A percentile compares a stretch with the other conserved stretches of the same genome.
Evolutionary conservation across 768 basidiomycete genomes (phyloP).

Genomic region (Gautieria morchelliformis): DNA sequence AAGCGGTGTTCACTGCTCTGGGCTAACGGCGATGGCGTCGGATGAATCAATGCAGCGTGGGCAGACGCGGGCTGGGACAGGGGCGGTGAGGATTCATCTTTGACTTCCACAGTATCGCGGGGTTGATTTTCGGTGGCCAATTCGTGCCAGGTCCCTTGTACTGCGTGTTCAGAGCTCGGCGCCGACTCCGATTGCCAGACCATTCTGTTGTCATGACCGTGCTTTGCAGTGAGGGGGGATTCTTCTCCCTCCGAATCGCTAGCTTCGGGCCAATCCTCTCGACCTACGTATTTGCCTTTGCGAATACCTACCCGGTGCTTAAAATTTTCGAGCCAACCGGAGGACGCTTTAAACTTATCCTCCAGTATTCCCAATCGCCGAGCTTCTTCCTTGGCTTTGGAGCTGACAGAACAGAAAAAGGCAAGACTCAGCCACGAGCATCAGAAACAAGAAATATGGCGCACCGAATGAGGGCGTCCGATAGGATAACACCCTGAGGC

Average conservation of each 20-base stretch:
- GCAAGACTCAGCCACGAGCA: neutral
- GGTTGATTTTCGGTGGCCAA: neutral
- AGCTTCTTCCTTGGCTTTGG: constrained; percentile 60
- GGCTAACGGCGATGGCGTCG: neutral
- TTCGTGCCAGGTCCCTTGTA: neutral
- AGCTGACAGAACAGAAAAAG: neutral
- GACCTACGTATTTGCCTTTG: constrained; percentile 31
- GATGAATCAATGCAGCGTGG: neutral
- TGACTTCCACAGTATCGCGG: neutral
- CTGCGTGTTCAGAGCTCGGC: neutral
- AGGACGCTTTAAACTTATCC: constrained; percentile 83
- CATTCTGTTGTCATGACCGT: neutral
- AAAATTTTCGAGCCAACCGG: constrained; percentile 90
- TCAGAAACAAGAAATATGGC: neutral
- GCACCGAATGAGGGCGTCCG: constrained; percentile 53
- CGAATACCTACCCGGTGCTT: constrained; percentile 74
- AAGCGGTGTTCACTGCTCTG: neutral
- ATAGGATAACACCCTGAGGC: constrained; percentile 30
- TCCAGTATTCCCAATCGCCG: constrained; percentile 43
- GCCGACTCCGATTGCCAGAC: neutral
- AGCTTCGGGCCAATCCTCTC: constrained; percentile 3
- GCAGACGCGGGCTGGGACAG: neutral
- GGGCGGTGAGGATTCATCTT: neutral
- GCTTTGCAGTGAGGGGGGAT: neutral
- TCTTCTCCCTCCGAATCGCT: constrained; percentile 6